These are phyloP conservation scores for Marasmius sp. DNA, from an alignment of 1,284 basidiomycete genomes.

Conservation along the genomic window DNA sequence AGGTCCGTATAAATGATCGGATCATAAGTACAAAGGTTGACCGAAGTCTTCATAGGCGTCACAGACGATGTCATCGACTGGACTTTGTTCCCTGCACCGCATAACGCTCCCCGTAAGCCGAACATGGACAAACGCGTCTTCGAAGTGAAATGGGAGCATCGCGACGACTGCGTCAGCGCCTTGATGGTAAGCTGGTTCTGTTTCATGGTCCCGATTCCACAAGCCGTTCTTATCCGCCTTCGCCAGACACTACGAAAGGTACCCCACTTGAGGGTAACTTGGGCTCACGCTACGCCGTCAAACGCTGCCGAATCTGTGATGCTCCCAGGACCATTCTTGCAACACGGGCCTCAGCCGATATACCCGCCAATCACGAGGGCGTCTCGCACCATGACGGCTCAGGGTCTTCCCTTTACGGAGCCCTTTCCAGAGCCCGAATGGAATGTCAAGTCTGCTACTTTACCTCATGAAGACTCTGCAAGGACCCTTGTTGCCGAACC, in stretches of 20 bases:
- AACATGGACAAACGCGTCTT: slow-evolving; percentile 62
- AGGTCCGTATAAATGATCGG: not conserved
- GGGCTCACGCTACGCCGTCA: slow-evolving; percentile 61
- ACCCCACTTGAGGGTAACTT: slow-evolving; percentile 71
- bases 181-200: slow-evolving; percentile 50
- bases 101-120: slow-evolving; percentile 50
- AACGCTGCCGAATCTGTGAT: slow-evolving; percentile 19
- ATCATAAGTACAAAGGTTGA: not conserved
- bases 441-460: too few relatives aligned
- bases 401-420: too few relatives aligned
- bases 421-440: too few relatives aligned
- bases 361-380: not conserved
- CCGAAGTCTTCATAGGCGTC: not conserved
- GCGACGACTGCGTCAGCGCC: slow-evolving; percentile 72
- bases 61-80: not conserved
- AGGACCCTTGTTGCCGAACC: not conserved
- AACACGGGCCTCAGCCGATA: not conserved
- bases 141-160: slow-evolving; percentile 75
- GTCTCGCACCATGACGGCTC: too few relatives aligned
- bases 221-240: not conserved
- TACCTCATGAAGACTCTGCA: too few relatives aligned
- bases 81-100: slow-evolving; percentile 33
- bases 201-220: slow-evolving; percentile 6
- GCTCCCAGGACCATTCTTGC: slow-evolving; percentile 9
- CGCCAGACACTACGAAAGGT: slow-evolving; percentile 63